Evolutionary conservation across 140 eudicot species (phyloP).

Genomic region (Cichorium intybus): DNA sequence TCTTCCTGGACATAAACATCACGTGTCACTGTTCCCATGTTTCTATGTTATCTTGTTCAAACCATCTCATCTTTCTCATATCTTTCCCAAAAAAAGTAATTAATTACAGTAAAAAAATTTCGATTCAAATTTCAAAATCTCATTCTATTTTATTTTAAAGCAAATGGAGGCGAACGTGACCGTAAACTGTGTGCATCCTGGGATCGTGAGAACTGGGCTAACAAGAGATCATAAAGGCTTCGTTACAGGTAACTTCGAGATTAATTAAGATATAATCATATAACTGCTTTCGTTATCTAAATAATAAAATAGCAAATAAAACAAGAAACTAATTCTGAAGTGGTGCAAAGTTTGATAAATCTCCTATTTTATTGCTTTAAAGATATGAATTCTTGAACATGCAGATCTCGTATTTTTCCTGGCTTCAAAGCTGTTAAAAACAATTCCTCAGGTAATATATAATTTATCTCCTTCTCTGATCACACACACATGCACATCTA

Average conservation of each 20-base stretch:
- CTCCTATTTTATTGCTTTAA: neutral
- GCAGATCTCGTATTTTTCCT: slow-evolving; percentile 87
- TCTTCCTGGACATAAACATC: neutral
- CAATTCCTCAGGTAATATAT: slow-evolving; percentile 81
- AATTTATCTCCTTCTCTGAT: no score
- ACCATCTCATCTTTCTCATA: neutral
- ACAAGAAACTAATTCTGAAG: neutral
- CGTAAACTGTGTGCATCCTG: slow-evolving; percentile 94
- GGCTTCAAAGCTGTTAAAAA: slow-evolving; percentile 77
- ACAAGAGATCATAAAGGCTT: slow-evolving; percentile 97
- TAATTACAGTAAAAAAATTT: no score
- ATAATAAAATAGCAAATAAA: neutral
- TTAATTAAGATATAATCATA: no score
- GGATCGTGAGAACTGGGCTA: slow-evolving; percentile 88
- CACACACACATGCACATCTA: no score
- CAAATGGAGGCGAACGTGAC: slow-evolving; percentile 75
- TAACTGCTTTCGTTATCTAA: neutral
- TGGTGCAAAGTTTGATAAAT: no score
- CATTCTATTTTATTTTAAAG: slow-evolving; percentile 18
- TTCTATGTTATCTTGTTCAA: neutral
- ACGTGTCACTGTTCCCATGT: neutral
- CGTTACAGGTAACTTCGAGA: slow-evolving; percentile 49
- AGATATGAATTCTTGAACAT: slow-evolving; percentile 10
- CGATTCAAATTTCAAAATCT: neutral
- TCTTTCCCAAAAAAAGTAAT: neutral